Conservation (phyloP, 805 yeast genomes). For the Scheffersomyces coipomensis region DNA sequence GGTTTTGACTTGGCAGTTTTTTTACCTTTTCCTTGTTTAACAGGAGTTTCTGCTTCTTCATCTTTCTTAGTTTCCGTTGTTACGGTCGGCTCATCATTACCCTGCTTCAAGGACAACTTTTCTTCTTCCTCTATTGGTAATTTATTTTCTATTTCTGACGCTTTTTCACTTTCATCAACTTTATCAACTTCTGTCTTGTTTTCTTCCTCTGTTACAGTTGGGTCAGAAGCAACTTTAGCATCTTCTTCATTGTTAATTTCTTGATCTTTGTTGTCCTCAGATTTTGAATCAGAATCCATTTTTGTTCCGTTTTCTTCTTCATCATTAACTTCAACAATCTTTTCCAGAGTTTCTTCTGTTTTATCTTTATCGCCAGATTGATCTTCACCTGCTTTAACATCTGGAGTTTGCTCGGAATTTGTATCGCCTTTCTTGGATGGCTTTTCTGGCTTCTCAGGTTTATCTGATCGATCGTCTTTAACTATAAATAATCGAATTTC, state of each 20-base stretch:
- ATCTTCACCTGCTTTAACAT: conserved; percentile 5
- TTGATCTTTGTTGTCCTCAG: too few relatives aligned
- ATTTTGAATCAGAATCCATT: too few relatives aligned
- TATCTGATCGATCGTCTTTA: conserved; percentile 72
- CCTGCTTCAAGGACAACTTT: neutral
- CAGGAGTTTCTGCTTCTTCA: too few relatives aligned
- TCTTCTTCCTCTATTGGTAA: conserved; percentile 23
- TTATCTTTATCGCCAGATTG: conserved; percentile 6
- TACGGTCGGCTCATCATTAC: neutral
- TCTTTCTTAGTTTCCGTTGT: neutral
- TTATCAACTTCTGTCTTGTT: conserved; percentile 3
- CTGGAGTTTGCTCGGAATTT: conserved; percentile 3
- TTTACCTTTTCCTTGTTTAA: neutral
- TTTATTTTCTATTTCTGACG: conserved; percentile 4
- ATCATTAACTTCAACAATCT: neutral
- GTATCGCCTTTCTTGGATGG: conserved; percentile 14
- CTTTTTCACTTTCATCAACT: conserved; percentile 7
- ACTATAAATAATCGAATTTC: conserved; percentile 78
- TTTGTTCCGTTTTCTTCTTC: conserved; percentile 16
- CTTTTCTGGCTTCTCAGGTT: conserved; percentile 29
- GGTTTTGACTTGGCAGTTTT: neutral
- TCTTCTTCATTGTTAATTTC: conserved; percentile 13
- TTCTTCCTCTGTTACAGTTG: conserved; percentile 13
- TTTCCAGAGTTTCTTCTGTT: conserved; percentile 6
- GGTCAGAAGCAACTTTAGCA: too few relatives aligned